phyloP scores from a whole-genome alignment of 73 alveolate genomes.

The Tetrahymena malaccensis region DNA sequence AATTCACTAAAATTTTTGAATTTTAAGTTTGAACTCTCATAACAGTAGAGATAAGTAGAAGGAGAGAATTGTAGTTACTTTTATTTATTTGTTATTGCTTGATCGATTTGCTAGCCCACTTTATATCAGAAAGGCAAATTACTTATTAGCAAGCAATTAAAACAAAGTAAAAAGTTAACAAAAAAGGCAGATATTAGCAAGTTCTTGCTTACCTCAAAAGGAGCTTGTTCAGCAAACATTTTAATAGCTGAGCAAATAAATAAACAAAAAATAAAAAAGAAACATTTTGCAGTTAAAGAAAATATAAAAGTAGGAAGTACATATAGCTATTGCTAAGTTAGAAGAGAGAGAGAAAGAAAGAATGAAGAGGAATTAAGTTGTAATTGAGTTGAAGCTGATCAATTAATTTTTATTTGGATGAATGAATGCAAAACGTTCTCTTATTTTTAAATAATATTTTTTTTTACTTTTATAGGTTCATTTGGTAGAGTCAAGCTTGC shows the following conservation, averaged over 20 bases:
- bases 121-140: background rate
- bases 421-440: background rate
- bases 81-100: too few species aligned
- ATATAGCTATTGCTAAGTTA: background rate
- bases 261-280: too few species aligned
- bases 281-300: background rate
- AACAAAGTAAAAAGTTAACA: too few species aligned
- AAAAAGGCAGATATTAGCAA: background rate
- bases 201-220: too few species aligned
- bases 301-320: background rate
- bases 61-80: background rate
- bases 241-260: too few species aligned
- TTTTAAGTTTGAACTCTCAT: background rate
- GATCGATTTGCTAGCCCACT: background rate
- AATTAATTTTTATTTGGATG: background rate
- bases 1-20: background rate
- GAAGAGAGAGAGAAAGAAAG: background rate
- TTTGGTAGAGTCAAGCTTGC: constrained; percentile 91
- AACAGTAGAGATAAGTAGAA: background rate
- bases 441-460: background rate
- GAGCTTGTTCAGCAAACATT: too few species aligned
- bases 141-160: background rate
- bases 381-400: background rate
- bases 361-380: too few species aligned
- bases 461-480: constrained; percentile 39